Evolutionary conservation across 2,329 filamentous ascomycete genomes (phyloP), one percentile per base, ranked within the genome.

Genomic region (Aquanectria penicillioides): DNA sequence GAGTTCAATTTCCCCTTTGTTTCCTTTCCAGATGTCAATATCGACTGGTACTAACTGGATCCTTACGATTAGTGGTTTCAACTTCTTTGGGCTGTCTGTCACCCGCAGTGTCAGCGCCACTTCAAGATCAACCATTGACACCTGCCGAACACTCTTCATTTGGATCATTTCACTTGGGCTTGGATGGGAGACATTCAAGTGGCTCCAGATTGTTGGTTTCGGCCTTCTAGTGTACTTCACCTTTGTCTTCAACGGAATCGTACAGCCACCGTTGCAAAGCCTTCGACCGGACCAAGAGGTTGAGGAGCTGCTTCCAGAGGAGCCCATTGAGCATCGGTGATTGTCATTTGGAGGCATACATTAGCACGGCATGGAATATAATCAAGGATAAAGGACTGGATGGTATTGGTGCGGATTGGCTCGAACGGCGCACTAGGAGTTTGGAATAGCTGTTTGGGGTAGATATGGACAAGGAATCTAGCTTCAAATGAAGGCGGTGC

Each of bases 121-220:
- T 0, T 93, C 94, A 2, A 88, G 95, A 61, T 97, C 93, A 26
- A 98, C 94, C 26, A 98, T 99, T 69, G 95, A 99, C 76, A 99
- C 95, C 1, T 98, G 94, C 82, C 89, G 94, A 34, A 99, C 95
- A 0, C 86, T 99, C 1, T 98, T 99, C 79, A 98, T 99, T 77
- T 99, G 95, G 95, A 85, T 99, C 23, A 92, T 97, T 12, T 97
- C 93, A 15, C 86, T 99, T 5, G 92, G 91, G 4, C 85, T 99
- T 2, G 94, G 94, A 60, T 99, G 95, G 95, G 95, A 99, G 79
- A 89, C 87, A 0, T 98, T 99, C 86, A 98, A 98, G 79, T 96
- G 92, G 90, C 85, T 99, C 6, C 95, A 99, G 78, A 92, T 99
- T 12, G 75, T 87, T 3, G 95, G 95, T 2, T 99, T 99, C 69